Conservation (phyloP, 805 yeast genomes). For the Saccharomycopsis fermentans region DNA sequence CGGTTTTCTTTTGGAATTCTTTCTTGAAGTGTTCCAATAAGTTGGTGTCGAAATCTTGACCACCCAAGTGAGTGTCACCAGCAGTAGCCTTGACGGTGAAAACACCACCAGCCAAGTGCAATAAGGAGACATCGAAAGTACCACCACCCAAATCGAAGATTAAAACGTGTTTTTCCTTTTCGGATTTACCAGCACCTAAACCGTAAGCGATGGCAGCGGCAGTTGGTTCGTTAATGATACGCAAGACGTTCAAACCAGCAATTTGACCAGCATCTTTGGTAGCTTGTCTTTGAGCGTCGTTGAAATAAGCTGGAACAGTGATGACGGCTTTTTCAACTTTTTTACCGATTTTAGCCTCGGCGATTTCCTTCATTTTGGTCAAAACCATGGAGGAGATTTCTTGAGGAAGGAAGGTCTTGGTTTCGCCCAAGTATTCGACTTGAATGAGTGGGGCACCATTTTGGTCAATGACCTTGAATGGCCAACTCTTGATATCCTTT, state of each 20-base stretch:
- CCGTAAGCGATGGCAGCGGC: slow-evolving; percentile 99
- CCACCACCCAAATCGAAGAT: slow-evolving; percentile 98
- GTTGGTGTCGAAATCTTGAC: slow-evolving; percentile 98
- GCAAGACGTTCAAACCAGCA: slow-evolving; percentile 67
- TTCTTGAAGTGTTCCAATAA: slow-evolving; percentile 84
- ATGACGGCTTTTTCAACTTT: slow-evolving; percentile 66
- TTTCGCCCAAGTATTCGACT: slow-evolving; percentile 61
- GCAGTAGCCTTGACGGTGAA: slow-evolving; percentile 97
- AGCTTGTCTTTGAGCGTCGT: slow-evolving; percentile 75
- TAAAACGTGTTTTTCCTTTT: slow-evolving; percentile 77
- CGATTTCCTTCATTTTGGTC: slow-evolving; percentile 75
- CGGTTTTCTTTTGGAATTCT: slow-evolving; percentile 94
- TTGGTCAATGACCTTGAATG: slow-evolving; percentile 59
- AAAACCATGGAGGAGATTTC: slow-evolving; percentile 70
- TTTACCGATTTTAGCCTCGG: slow-evolving; percentile 67
- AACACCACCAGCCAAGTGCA: slow-evolving; percentile 91
- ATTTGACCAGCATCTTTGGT: slow-evolving; percentile 77
- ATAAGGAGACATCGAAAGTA: slow-evolving; percentile 92
- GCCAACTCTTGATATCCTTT: slow-evolving; percentile 88
- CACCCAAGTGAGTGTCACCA: slow-evolving; percentile 99
- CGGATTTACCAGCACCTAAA: slow-evolving; percentile 80
- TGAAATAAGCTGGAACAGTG: slow-evolving; percentile 74
- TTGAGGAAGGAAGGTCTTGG: slow-evolving; percentile 62
- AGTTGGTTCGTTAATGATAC: slow-evolving; percentile 76
- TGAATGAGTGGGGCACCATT: slow-evolving; percentile 59